phyloP scores from a whole-genome alignment of 805 yeast species.

The Sporopachydermia quercuum region DNA sequence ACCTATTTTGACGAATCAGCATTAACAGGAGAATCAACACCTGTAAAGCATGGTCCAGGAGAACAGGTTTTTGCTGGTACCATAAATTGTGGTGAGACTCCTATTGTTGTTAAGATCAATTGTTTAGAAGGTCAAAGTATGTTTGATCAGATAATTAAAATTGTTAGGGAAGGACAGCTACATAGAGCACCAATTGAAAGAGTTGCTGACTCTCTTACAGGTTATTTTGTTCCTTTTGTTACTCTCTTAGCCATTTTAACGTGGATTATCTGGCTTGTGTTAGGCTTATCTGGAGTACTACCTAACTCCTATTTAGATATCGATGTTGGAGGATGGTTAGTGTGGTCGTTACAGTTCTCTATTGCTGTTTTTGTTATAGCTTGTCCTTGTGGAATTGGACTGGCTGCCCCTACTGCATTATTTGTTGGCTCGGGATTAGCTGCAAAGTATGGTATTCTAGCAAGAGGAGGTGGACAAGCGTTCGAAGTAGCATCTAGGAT shows the following conservation, averaged over 20 bases:
- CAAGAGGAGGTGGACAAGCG: constrained; percentile 72
- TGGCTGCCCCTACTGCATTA: constrained; percentile 75
- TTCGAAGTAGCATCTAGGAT: constrained; percentile 61
- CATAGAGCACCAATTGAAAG: constrained; percentile 62
- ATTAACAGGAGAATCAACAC: constrained; percentile 45
- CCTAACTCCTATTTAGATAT: constrained; percentile 44
- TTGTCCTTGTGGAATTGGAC: constrained; percentile 76
- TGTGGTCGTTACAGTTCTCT: constrained; percentile 67
- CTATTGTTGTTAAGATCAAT: constrained; percentile 39
- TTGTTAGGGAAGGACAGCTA: constrained; percentile 62
- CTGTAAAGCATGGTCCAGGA: constrained; percentile 41
- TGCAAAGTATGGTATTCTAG: constrained; percentile 61
- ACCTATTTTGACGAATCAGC: constrained; percentile 47
- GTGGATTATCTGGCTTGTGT: constrained; percentile 54
- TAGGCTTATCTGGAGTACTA: constrained; percentile 38
- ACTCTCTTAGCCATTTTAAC: constrained; percentile 43
- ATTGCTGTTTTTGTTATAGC: constrained; percentile 73
- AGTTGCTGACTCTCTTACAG: constrained; percentile 52
- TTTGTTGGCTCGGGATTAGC: constrained; percentile 72
- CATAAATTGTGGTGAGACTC: constrained; percentile 40
- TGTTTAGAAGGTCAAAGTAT: constrained; percentile 51
- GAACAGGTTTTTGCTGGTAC: constrained; percentile 66
- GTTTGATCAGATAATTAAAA: constrained; percentile 51
- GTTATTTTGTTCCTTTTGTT: constrained; percentile 60
- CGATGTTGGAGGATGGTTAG: constrained; percentile 59